A percentile compares a stretch with the other conserved stretches of the same genome.
phyloP scores from a whole-genome alignment of 2,329 filamentous ascomycete genomes.

The Colletotrichum australisinense region DNA sequence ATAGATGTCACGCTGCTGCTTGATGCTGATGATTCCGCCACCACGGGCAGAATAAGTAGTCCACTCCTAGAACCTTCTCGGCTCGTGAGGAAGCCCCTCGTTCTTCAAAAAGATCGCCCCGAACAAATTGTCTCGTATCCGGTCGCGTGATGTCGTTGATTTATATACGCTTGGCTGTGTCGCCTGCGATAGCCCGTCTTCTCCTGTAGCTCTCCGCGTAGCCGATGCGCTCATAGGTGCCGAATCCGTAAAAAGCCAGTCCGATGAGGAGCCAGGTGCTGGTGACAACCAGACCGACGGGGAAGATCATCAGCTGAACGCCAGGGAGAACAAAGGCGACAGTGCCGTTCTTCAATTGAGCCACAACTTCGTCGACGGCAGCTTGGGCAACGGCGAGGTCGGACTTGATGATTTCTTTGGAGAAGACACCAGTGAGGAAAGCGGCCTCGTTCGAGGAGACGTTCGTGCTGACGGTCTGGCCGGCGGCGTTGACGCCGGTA shows the following conservation, averaged over 20 bases:
- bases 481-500: conserved; percentile 64
- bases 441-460: conserved; percentile 77
- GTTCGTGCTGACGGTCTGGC: conserved; percentile 67
- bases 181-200: conserved; percentile 56
- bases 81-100: background rate
- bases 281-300: conserved; percentile 76
- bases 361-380: conserved; percentile 60
- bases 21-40: conserved; percentile 32
- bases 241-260: conserved; percentile 67
- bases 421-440: conserved; percentile 79
- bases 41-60: background rate
- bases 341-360: conserved; percentile 59
- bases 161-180: conserved; percentile 40
- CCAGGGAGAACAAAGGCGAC: conserved; percentile 78
- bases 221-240: conserved; percentile 74
- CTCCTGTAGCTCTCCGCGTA: conserved; percentile 73
- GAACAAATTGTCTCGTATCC: background rate
- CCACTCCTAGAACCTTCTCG: conserved; percentile 11
- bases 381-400: conserved; percentile 59
- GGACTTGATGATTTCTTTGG: conserved; percentile 65
- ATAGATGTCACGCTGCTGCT: conserved; percentile 30
- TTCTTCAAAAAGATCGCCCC: background rate
- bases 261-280: conserved; percentile 71
- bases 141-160: background rate
- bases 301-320: conserved; percentile 75